Evolutionary conservation across 306 rosid species (phyloP).

Genomic region (Trifolium fragiferum): DNA sequence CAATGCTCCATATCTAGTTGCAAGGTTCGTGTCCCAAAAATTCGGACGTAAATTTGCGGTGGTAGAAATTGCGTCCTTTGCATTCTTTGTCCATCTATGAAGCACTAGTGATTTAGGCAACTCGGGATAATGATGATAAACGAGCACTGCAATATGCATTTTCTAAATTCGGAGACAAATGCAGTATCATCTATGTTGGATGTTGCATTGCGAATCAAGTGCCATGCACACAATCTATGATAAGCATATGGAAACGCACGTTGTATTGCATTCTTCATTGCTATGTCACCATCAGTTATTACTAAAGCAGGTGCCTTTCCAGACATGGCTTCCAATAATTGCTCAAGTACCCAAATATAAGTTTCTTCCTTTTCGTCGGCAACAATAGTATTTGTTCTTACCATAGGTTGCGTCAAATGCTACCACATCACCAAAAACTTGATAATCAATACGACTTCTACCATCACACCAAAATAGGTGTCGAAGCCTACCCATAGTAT

Average conservation of each 20-base stretch:
- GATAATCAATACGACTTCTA: background rate
- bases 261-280: background rate
- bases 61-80: too few relatives aligned
- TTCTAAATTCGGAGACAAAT: background rate
- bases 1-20: too few relatives aligned
- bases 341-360: background rate
- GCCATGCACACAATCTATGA: background rate
- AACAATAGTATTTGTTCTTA: conserved; percentile 10
- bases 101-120: too few relatives aligned
- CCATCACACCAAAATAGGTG: background rate
- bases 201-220: background rate
- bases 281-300: background rate
- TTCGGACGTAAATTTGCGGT: too few relatives aligned
- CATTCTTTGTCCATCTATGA: too few relatives aligned
- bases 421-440: background rate
- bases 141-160: background rate
- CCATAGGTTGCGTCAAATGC: background rate
- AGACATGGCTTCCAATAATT: background rate
- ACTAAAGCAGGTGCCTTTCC: background rate
- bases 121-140: too few relatives aligned
- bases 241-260: background rate
- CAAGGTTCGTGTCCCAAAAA: too few relatives aligned
- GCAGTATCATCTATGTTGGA: background rate
- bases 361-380: background rate
- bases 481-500: background rate